Evolutionary conservation across 495 filamentous ascomycete species (phyloP), one percentile per base, ranked within the genome.

Genomic region (Penicillium angulare): DNA sequence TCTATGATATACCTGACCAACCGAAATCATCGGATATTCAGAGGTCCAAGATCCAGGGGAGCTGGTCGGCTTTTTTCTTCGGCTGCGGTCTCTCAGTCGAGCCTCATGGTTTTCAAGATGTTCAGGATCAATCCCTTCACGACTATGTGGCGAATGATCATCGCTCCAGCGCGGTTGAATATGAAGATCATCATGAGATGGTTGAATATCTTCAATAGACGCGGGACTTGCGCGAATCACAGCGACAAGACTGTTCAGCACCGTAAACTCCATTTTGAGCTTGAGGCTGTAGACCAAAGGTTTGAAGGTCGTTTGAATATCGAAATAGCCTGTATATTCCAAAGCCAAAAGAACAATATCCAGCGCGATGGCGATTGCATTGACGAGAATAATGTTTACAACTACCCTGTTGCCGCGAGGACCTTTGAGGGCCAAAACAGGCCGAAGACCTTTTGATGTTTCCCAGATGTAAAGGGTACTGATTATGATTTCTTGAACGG

Each of bases 221-320:
- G 49, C 22, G 5, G 53, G 49, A 15, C 39, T 31, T 3, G 45
- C 45, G 24, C 38, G 47, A 7, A 64, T 50, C 16, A 61, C 36
- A 33, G 45, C 58, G 31, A 79, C 60, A 18, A 79, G 58, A 38
- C 64, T 69, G 52, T 78, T 79, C 35, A 82, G 70, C 21, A 81
- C 66, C 31, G 58, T 66, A 48, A 78, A 77, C 55, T 83, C 79
- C 48, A 79, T 55, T 46, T 74, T 76, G 31, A 81, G 57, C 59
- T 83, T 83, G 32, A 81, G 51, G 58, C 74, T 77, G 57, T 77
- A 79, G 0, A 72, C 58, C 26, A 76, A 50, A 5, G 57, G 55
- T 49, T 76, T 76, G 55, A 67, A 69, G 32, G 67, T 65, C 5
- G 69, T 71, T 48, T 79, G 64, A 22, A 79, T 59, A 20, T 61